phyloP scores from a whole-genome alignment of 2,329 filamentous ascomycete genomes.

The Colletotrichum endophyticum region DNA sequence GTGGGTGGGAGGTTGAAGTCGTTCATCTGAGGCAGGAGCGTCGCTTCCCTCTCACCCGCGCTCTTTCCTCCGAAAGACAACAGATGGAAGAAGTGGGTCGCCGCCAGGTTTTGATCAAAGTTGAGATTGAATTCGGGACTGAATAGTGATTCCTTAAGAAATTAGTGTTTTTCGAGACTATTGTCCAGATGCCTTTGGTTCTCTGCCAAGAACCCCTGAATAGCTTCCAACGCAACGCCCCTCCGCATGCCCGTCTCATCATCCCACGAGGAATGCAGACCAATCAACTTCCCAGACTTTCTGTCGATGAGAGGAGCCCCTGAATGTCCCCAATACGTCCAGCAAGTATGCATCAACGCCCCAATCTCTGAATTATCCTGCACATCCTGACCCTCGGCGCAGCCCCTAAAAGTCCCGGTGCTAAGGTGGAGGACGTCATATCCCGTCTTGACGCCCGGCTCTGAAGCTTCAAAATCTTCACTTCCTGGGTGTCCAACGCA shows the following conservation, averaged over 20 bases:
- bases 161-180: not conserved
- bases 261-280: slow-evolving; percentile 60
- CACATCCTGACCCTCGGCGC: slow-evolving; percentile 40
- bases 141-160: not conserved
- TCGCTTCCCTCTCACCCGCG: not conserved
- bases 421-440: slow-evolving; percentile 55
- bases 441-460: slow-evolving; percentile 37
- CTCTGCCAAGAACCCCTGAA: slow-evolving; percentile 40
- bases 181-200: not conserved
- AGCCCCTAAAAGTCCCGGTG: slow-evolving; percentile 44
- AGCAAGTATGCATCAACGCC: slow-evolving; percentile 56
- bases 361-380: slow-evolving; percentile 59
- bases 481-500: slow-evolving; percentile 41
- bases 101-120: not conserved
- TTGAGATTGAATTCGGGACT: not conserved
- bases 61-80: not conserved
- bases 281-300: slow-evolving; percentile 44
- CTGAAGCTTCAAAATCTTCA: slow-evolving; percentile 46
- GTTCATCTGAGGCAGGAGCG: not conserved
- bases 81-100: not conserved
- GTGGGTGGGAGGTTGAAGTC: not conserved
- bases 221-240: slow-evolving; percentile 49
- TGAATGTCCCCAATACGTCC: slow-evolving; percentile 64
- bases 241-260: slow-evolving; percentile 55
- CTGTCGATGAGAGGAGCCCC: slow-evolving; percentile 52